phyloP scores from a whole-genome alignment of 2,329 filamentous ascomycete species.

The Colletotrichum theobromicola region DNA sequence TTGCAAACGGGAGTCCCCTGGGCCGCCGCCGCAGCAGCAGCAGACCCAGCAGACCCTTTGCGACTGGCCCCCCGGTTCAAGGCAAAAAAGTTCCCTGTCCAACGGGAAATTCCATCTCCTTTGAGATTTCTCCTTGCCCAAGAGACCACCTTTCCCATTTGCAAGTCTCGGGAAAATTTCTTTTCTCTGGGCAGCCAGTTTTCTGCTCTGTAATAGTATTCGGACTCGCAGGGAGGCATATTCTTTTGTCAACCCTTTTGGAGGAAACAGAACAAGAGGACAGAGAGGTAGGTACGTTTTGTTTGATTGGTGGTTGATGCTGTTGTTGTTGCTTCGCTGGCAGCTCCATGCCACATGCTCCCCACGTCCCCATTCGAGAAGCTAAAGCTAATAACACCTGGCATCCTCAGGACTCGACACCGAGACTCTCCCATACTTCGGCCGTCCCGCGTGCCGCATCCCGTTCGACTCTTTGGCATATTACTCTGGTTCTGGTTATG shows the following conservation, averaged over 20 bases:
- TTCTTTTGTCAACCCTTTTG: neutral
- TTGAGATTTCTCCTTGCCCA: neutral
- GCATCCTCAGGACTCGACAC: constrained; percentile 10
- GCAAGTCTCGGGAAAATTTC: constrained; percentile 1
- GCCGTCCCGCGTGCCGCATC: constrained; percentile 3
- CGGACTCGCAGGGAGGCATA: neutral
- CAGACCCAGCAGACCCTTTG: neutral
- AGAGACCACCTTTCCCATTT: constrained; percentile 19
- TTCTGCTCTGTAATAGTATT: neutral
- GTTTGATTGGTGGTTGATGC: neutral
- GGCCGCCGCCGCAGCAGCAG: neutral
- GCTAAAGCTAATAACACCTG: constrained; percentile 19
- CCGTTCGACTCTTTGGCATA: neutral
- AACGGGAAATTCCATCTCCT: constrained; percentile 18
- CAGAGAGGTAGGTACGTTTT: constrained; percentile 1
- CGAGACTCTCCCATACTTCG: neutral
- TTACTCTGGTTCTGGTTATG: constrained; percentile 31
- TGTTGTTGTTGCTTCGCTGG: constrained; percentile 8
- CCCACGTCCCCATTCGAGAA: constrained; percentile 1
- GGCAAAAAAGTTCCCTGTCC: constrained; percentile 16
- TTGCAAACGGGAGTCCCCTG: constrained; percentile 3
- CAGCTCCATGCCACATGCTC: constrained; percentile 10
- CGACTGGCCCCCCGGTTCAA: constrained; percentile 1
- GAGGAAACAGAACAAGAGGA: neutral
- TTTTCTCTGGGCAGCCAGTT: neutral